Conservation (phyloP, 2,329 filamentous ascomycete genomes). For the Ceratocystis cacaofunesta region DNA sequence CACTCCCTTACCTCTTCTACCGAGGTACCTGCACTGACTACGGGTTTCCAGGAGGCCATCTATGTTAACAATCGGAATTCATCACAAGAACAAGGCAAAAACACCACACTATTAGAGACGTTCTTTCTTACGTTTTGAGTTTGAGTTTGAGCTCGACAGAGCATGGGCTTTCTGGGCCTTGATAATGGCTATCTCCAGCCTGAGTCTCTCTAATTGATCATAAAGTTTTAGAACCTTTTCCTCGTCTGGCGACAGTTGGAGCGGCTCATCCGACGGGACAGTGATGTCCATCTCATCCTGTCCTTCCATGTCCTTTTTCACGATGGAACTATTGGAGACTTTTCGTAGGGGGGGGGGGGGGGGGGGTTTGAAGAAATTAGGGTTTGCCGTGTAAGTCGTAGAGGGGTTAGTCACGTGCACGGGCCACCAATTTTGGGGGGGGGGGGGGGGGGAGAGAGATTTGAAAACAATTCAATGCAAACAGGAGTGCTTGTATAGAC, state of each 20-base stretch:
- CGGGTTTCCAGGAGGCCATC: background rate
- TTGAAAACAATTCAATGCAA: background rate
- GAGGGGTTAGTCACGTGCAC: too few species aligned
- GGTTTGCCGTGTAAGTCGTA: too few species aligned
- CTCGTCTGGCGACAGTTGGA: conserved; percentile 52
- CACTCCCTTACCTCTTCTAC: conserved; percentile 40
- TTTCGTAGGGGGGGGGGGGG: background rate
- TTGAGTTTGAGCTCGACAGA: conserved; percentile 11
- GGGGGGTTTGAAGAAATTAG: too few species aligned
- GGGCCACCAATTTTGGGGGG: too few species aligned
- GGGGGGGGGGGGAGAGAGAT: background rate
- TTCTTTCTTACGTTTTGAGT: conserved; percentile 9
- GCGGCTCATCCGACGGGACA: conserved; percentile 20
- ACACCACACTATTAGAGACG: background rate
- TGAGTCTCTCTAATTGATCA: conserved; percentile 54
- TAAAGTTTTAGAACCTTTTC: conserved; percentile 52
- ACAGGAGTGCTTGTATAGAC: background rate
- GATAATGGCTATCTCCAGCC: conserved; percentile 56
- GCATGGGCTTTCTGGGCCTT: conserved; percentile 25
- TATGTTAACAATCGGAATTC: background rate
- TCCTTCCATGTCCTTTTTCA: background rate
- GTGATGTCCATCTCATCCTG: conserved; percentile 12
- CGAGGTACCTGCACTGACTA: conserved; percentile 24
- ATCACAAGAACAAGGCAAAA: background rate
- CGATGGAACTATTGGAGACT: background rate